Percentiles rank a stretch among this genome's conserved stretches.
These are phyloP conservation scores for Jamesozyma gamospora DNA, from an alignment of 805 yeast species.

Conservation along the genomic window DNA sequence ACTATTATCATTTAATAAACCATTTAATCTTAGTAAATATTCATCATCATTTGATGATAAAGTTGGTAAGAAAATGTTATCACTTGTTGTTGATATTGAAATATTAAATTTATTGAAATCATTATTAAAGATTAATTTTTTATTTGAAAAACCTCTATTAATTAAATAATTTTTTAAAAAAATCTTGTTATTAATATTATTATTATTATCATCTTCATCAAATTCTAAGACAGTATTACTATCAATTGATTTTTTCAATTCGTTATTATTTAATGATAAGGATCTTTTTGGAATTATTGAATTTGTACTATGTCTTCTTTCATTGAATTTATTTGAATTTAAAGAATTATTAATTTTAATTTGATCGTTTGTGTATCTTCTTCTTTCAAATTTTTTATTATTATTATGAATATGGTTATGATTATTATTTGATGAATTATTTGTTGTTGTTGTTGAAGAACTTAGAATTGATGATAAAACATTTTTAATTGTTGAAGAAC, in stretches of 20 bases:
- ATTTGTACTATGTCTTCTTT: constrained; percentile 1
- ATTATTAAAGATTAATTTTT: constrained; percentile 11
- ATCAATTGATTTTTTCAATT: neutral
- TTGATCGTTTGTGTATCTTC: neutral
- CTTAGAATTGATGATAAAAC: neutral
- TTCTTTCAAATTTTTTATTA: neutral
- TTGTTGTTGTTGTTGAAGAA: neutral
- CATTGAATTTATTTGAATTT: too few species aligned
- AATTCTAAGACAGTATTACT: neutral
- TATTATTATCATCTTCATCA: neutral
- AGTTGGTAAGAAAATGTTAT: constrained; percentile 30
- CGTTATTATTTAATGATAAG: neutral
- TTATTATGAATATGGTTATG: neutral
- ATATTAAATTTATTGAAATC: constrained; percentile 14
- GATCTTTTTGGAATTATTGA: neutral
- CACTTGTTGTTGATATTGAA: constrained; percentile 29
- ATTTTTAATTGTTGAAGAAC: neutral
- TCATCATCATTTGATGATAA: constrained; percentile 28
- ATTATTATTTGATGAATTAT: neutral
- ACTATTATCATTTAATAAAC: constrained; percentile 8
- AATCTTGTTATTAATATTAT: constrained; percentile 6
- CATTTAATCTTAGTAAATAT: constrained; percentile 23
- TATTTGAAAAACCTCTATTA: constrained; percentile 22
- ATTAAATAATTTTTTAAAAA: constrained; percentile 17
- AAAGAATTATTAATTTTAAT: neutral